Evolutionary conservation across 768 basidiomycete genomes (phyloP).

Genomic region (Boletales sp.): DNA sequence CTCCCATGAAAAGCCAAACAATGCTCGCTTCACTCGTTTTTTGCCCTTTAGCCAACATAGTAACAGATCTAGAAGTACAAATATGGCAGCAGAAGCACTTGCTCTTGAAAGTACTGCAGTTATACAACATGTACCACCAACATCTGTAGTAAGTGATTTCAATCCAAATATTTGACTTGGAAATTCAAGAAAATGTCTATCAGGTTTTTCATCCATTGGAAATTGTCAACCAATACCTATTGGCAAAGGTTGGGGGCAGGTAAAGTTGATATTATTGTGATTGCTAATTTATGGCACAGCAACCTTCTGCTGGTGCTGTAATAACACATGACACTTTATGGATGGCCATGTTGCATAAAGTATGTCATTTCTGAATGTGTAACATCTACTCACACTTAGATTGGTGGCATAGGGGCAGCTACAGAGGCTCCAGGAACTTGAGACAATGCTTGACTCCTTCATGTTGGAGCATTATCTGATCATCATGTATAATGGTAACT

Average conservation of each 20-base stretch:
- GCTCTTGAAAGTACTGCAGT: neutral
- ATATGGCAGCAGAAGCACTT: neutral
- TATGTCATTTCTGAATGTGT: neutral
- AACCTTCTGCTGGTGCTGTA: neutral
- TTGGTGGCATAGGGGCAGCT: neutral
- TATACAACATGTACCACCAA: neutral
- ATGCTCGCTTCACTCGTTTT: neutral
- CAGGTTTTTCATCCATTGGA: neutral
- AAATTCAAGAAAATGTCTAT: neutral
- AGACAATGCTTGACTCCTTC: neutral
- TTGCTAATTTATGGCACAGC: neutral
- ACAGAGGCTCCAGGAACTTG: neutral
- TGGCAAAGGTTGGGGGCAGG: neutral
- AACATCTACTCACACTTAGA: neutral
- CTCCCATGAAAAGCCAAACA: neutral
- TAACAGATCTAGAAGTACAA: neutral
- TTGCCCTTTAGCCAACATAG: neutral
- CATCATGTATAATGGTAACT: neutral
- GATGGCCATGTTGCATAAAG: neutral
- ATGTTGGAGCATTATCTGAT: neutral
- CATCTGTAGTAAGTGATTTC: neutral
- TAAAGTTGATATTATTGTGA: neutral
- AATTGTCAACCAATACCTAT: neutral
- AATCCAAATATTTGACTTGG: neutral
- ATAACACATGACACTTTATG: slow-evolving; percentile 1